These are phyloP conservation scores for Gliomastix tumulicola DNA, from an alignment of 2,329 filamentous ascomycete species.

Conservation along the genomic window DNA sequence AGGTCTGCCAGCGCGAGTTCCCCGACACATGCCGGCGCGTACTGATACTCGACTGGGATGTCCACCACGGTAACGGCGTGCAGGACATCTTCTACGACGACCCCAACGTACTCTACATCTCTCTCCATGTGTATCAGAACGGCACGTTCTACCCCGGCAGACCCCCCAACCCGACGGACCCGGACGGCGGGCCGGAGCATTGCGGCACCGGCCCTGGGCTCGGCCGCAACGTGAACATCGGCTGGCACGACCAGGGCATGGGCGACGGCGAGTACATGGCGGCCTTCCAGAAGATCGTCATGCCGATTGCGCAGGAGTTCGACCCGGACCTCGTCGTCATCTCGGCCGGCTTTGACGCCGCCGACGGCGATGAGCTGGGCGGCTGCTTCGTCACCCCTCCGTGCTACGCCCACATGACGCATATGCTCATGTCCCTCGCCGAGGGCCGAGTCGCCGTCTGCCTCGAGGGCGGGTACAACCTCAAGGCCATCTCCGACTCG, in stretches of 20 bases:
- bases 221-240: slow-evolving; percentile 61
- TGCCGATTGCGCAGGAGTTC: slow-evolving; percentile 93
- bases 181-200: slow-evolving; percentile 55
- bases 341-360: slow-evolving; percentile 92
- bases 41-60: slow-evolving; percentile 88
- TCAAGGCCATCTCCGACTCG: slow-evolving; percentile 85
- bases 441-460: slow-evolving; percentile 86
- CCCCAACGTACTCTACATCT: slow-evolving; percentile 93
- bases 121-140: slow-evolving; percentile 79
- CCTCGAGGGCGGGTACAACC: slow-evolving; percentile 92
- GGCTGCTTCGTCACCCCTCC: slow-evolving; percentile 86
- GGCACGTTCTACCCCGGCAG: slow-evolving; percentile 79
- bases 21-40: slow-evolving; percentile 80
- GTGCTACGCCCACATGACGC: slow-evolving; percentile 97
- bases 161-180: slow-evolving; percentile 47
- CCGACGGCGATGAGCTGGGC: slow-evolving; percentile 85
- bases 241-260: slow-evolving; percentile 69
- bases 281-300: slow-evolving; percentile 90
- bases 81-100: slow-evolving; percentile 96
- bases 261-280: slow-evolving; percentile 95
- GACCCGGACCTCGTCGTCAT: slow-evolving; percentile 92
- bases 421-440: slow-evolving; percentile 96
- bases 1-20: slow-evolving; percentile 75
- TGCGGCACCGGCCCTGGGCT: slow-evolving; percentile 47
- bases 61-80: slow-evolving; percentile 79